Base-by-base conservation (phyloP, 345 rosid species). In the Xanthoceras sorbifolium region DNA sequence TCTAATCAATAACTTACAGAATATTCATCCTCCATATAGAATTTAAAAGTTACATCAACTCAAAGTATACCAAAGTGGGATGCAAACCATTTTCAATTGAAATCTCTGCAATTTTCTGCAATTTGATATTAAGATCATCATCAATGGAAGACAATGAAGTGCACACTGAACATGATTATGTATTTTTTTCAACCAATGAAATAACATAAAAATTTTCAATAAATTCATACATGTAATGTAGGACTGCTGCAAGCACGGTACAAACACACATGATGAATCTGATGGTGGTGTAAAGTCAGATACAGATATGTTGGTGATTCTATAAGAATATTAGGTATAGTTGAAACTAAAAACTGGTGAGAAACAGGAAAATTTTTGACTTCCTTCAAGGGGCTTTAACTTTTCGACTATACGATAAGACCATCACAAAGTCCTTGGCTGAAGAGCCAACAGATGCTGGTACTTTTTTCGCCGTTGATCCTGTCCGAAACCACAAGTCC, bases 351-450 rank as follows among this genome's bases (percentile, higher is more conserved):
- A 50, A 57, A 57, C 60, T 20, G 25, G 38, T 10, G 52, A 26
- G 65, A 57, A 40, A 28, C 52, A 11, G 26, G 46, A 52, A 77
- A 40, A 70, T 32, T 20, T n/a, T n/a, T 26, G 22, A 7, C 62
- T 40, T 65, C 52, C 57, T 62, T 80, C 74, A 83, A 0, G 77
- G 64, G 48, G 76, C 78, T 62, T 78, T 73, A 11, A 84, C 83
- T 82, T 88, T 91, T 22, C 90, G 88, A 73, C 88, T 75, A 67
- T 91, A 91, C 1, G 93, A 86, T 52, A 91, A 80, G 26, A 87
- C 93, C 96, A 91, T 91, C 31, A 91, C 91, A 20, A 87, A 89
- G 69, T 91, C 96, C 86, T 86, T 91, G 0, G 93, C 96, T 0
- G 96, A 86, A 26, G 91, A 84, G n/a, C 97, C 93, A 0, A 90